Conservation (phyloP, 1,284 basidiomycete species). For the Polyporus tsugae region DNA sequence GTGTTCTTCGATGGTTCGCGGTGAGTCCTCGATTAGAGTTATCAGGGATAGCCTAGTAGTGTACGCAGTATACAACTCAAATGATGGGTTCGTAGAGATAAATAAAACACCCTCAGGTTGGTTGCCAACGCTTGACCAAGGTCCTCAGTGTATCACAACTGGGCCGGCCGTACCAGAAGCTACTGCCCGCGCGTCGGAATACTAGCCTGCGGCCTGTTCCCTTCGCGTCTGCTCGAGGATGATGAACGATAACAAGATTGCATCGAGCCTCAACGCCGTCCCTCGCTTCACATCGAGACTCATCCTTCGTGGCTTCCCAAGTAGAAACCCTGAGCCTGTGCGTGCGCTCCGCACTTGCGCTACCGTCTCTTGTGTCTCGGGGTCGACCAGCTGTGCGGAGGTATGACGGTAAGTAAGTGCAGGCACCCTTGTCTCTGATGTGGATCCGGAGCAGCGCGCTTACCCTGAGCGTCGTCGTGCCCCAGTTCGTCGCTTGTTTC, state of each 20-base stretch:
- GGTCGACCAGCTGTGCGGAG: conserved; percentile 3
- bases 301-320: conserved; percentile 5
- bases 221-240: neutral
- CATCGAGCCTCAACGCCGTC: neutral
- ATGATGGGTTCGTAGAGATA: neutral
- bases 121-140: neutral
- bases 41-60: neutral
- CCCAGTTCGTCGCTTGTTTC: conserved; percentile 14
- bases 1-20: neutral
- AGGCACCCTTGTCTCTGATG: neutral
- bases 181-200: neutral
- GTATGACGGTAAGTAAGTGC: neutral
- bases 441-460: neutral
- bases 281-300: neutral
- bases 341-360: conserved; percentile 11
- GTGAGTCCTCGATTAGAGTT: neutral
- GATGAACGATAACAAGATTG: conserved; percentile 1
- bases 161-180: neutral
- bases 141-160: neutral
- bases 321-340: neutral
- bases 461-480: conserved; percentile 9
- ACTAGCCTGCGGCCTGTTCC: neutral
- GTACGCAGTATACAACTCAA: neutral
- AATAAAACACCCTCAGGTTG: neutral
- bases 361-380: conserved; percentile 4